Evolutionary conservation across 1,139 yeast species (phyloP).

Genomic region (Suhomyces anneliseae): DNA sequence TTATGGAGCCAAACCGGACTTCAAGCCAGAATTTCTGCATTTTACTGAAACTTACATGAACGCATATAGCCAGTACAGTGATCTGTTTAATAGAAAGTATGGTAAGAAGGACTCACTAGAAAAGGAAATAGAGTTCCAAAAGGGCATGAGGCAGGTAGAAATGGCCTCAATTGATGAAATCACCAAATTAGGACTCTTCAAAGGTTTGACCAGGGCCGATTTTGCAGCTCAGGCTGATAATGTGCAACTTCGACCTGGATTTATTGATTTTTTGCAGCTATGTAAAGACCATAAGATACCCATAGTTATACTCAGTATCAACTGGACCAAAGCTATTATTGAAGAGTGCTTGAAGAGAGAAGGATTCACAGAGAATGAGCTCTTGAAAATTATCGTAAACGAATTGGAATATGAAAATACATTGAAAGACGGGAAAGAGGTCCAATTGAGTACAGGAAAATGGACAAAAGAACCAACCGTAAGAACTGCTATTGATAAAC

Average conservation of each 20-base stretch:
- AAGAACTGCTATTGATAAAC: conserved; percentile 62
- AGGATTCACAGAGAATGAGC: conserved; percentile 30
- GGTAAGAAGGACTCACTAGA: conserved; percentile 21
- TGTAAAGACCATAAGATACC: conserved; percentile 30
- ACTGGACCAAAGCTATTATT: conserved; percentile 62
- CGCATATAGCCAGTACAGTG: conserved; percentile 29
- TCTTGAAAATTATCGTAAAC: conserved; percentile 38
- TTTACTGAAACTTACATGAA: conserved; percentile 47
- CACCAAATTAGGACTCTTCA: conserved; percentile 41
- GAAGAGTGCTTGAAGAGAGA: conserved; percentile 32
- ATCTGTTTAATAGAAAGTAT: conserved; percentile 17
- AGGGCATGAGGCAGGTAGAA: conserved; percentile 49
- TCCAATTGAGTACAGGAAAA: conserved; percentile 43
- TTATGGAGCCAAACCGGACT: conserved; percentile 36
- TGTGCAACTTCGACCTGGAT: conserved; percentile 46
- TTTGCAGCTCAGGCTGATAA: conserved; percentile 35
- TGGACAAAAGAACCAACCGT: conserved; percentile 26
- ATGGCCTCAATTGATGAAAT: conserved; percentile 50
- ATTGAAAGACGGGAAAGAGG: not conserved
- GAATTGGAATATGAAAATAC: conserved; percentile 43
- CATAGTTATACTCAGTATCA: conserved; percentile 56
- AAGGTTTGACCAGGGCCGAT: conserved; percentile 35
- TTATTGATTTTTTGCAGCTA: conserved; percentile 34
- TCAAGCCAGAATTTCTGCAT: conserved; percentile 42
- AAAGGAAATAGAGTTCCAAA: conserved; percentile 47